Percentiles rank a stretch among this genome's conserved stretches.
phyloP scores from a whole-genome alignment of 1,284 basidiomycete genomes.

The Erythrobasidium hasegawianum region DNA sequence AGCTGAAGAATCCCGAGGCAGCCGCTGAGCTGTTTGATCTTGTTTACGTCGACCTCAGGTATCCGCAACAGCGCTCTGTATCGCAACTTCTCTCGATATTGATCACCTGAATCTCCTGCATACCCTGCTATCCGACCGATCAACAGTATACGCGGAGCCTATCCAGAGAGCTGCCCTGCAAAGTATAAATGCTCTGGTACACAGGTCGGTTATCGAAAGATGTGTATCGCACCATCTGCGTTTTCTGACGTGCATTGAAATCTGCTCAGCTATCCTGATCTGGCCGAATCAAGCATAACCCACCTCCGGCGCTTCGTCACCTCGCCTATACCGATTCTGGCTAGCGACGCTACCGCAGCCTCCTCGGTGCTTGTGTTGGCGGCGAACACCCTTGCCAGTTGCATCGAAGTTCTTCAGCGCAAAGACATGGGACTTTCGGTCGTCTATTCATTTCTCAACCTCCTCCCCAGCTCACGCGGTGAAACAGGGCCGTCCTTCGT shows the following conservation, averaged over 20 bases:
- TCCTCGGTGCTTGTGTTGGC: conserved; percentile 50
- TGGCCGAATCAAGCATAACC: conserved; percentile 69
- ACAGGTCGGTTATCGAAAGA: no score
- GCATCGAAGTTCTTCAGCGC: conserved; percentile 80
- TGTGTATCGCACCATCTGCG: no score
- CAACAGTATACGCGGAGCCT: conserved; percentile 72
- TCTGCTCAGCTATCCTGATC: conserved; percentile 65
- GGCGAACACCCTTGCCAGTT: conserved; percentile 81
- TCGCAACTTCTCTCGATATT: conserved; percentile 68
- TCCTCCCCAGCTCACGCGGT: conserved; percentile 74
- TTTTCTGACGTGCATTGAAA: background rate
- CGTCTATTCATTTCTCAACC: conserved; percentile 91
- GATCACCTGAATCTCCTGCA: conserved; percentile 68
- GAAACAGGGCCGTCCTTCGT: conserved; percentile 52
- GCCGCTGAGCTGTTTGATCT: background rate
- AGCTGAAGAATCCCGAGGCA: conserved; percentile 20
- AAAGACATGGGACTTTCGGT: conserved; percentile 91
- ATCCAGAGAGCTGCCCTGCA: conserved; percentile 83
- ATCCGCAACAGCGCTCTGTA: conserved; percentile 73
- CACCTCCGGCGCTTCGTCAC: conserved; percentile 85
- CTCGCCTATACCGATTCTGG: conserved; percentile 79
- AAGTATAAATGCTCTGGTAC: conserved; percentile 71
- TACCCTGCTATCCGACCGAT: conserved; percentile 72
- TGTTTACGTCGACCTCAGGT: conserved; percentile 57
- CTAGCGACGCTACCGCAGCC: conserved; percentile 56